Conservation (phyloP, 805 yeast genomes). For the Priceomyces medius region DNA sequence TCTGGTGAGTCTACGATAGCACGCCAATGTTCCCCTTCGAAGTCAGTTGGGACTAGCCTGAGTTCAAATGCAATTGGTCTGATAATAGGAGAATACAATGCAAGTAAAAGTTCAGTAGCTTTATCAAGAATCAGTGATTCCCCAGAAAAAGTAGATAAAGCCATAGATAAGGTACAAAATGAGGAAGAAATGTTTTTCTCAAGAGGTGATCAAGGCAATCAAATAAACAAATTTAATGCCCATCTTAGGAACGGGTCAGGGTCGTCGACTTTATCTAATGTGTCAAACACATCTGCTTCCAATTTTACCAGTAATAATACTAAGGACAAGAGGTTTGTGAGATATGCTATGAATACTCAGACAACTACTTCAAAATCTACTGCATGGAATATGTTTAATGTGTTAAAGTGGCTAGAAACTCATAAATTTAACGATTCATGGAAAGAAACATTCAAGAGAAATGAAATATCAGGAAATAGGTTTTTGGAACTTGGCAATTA, state of each 20-base stretch:
- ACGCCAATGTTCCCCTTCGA: constrained; percentile 18
- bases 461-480: constrained; percentile 58
- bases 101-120: constrained; percentile 23
- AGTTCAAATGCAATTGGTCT: constrained; percentile 26
- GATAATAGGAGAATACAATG: constrained; percentile 29
- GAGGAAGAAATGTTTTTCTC: background rate
- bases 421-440: constrained; percentile 72
- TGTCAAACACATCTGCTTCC: constrained; percentile 29
- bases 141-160: background rate
- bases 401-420: constrained; percentile 63
- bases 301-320: background rate
- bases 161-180: background rate
- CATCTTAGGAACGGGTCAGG: constrained; percentile 37
- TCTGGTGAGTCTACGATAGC: background rate
- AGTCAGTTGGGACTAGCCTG: constrained; percentile 17
- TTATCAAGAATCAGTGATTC: constrained; percentile 3
- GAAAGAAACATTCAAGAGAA: constrained; percentile 60
- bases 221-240: background rate
- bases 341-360: constrained; percentile 41
- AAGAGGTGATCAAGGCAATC: background rate
- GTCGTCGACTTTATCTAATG: constrained; percentile 31
- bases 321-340: constrained; percentile 40
- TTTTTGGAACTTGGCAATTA: constrained; percentile 70
- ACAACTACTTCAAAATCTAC: constrained; percentile 29
- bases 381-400: constrained; percentile 73